Evolutionary conservation across 345 rosid genomes (phyloP), one percentile per base, ranked within the genome.

Genomic region (Raphanus raphanistrum): DNA sequence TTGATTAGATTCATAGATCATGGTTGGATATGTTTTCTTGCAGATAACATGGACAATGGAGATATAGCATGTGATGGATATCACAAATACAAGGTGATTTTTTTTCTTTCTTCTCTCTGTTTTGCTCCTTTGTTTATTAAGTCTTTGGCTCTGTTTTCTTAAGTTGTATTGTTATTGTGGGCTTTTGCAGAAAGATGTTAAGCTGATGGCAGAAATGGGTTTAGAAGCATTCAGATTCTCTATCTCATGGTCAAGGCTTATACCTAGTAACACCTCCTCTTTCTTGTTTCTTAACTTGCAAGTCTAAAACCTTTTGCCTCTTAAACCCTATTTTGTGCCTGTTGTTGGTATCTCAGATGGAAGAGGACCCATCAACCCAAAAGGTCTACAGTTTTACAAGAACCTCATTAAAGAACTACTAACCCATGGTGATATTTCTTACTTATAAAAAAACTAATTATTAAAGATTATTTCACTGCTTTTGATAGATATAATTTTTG

Each of bases 211-310:
- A 50, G 84, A 86, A 26, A 84, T 82, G 35, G 91, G 91, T 8
- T 82, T 90, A 66, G 86, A 87, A 60, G 86, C 92, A 68, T 92
- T 86, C 68, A 89, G 88, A 84, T 89, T 87, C 79, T 92, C 96
- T 43, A 90, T 92, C 80, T 92, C 94, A 10, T 90, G 91, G 96
- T 69, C 96, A n/a, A 89, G 96, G 54, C 90, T 92, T 26, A 89
- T 90, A 48, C 57, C 57, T 50, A 50, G 57, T 50, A 50, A 50
- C 7, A 5, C 8, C 8, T n/a, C 21, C 21, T 50, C 57, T 50
- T 50, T 45, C 54, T 50, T 8, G 21, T 50, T 50, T 50, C 57
- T 50, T 50, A 3, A 15, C 57, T 50, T 50, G 57, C 57, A 50
- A 50, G 25, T 16, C 5, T 52, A 15, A 16, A 52, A 50, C 17